phyloP scores from a whole-genome alignment of 2,329 filamentous ascomycete genomes.

The Fonsecaea nubica region DNA sequence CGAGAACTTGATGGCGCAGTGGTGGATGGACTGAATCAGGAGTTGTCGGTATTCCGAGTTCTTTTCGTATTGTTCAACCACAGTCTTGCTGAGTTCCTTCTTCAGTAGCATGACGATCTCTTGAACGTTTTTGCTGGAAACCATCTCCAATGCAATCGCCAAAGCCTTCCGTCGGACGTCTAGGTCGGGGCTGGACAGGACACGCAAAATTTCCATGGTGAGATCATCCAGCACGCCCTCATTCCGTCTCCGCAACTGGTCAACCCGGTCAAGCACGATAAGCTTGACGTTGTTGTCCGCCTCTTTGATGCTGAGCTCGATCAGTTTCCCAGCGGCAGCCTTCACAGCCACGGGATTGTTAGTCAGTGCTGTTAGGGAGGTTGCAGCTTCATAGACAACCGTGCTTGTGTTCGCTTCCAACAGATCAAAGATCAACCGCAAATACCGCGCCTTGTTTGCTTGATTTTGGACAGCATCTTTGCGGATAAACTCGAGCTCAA shows the following conservation, averaged over 20 bases:
- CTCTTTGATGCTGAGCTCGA: constrained; percentile 96
- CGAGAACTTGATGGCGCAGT: constrained; percentile 98
- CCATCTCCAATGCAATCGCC: constrained; percentile 91
- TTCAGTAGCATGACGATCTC: constrained; percentile 95
- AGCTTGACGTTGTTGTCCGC: constrained; percentile 99
- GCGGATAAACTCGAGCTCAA: constrained; percentile 95
- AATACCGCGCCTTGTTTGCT: constrained; percentile 93
- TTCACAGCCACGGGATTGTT: constrained; percentile 98
- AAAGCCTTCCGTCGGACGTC: constrained; percentile 94
- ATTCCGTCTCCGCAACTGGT: constrained; percentile 84
- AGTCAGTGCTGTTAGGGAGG: constrained; percentile 89
- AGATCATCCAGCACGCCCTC: constrained; percentile 91
- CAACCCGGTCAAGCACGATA: constrained; percentile 93
- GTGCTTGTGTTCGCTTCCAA: constrained; percentile 92
- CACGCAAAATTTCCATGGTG: constrained; percentile 95
- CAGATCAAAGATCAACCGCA: constrained; percentile 94
- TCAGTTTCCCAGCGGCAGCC: constrained; percentile 93
- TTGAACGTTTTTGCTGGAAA: constrained; percentile 97
- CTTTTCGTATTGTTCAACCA: constrained; percentile 99
- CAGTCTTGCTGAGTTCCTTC: constrained; percentile 96
- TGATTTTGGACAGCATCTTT: constrained; percentile 96
- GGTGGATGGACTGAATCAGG: constrained; percentile 95
- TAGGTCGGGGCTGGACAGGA: constrained; percentile 92
- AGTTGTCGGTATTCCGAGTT: constrained; percentile 93
- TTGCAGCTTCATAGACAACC: constrained; percentile 96